Evolutionary conservation across 208 protist genomes (phyloP).

Genomic region (Trypanosoma vivax): DNA sequence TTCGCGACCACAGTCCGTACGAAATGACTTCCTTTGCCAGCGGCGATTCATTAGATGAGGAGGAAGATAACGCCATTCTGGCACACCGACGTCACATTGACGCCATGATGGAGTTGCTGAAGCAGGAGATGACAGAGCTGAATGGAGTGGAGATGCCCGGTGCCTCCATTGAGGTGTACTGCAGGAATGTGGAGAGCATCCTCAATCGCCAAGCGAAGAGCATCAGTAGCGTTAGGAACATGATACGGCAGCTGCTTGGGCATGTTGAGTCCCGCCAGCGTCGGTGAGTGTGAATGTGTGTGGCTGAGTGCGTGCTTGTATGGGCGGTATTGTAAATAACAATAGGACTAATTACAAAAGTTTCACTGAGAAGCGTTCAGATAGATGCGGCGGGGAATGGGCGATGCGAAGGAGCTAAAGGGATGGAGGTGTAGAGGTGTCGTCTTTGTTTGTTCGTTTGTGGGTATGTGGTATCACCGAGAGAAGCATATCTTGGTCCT

Average conservation of each 20-base stretch:
- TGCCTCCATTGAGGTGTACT: constrained; percentile 84
- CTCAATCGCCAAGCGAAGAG: constrained; percentile 62
- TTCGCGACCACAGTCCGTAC: constrained; percentile 26
- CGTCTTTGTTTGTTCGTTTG: too few species aligned
- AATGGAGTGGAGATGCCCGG: constrained; percentile 87
- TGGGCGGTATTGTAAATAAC: too few species aligned
- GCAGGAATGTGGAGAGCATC: constrained; percentile 78
- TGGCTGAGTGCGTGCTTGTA: not conserved
- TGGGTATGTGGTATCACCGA: too few species aligned
- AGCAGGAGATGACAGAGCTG: constrained; percentile 90
- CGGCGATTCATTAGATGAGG: constrained; percentile 77
- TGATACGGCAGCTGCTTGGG: constrained; percentile 64
- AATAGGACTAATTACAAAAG: not conserved
- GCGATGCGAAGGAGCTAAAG: not conserved
- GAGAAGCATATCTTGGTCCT: too few species aligned
- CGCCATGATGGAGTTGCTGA: constrained; percentile 89
- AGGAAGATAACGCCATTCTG: constrained; percentile 88
- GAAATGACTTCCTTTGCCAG: constrained; percentile 43
- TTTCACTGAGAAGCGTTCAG: not conserved
- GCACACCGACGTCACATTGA: constrained; percentile 91
- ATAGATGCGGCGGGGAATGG: not conserved
- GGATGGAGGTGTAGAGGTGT: too few species aligned
- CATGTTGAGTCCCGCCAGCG: constrained; percentile 30
- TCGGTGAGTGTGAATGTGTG: constrained; percentile 2
- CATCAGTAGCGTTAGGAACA: constrained; percentile 71